A percentile compares a stretch with the other conserved stretches of the same genome.
Evolutionary conservation across 768 basidiomycete genomes (phyloP).

Genomic region (Thelephora ganbajun): DNA sequence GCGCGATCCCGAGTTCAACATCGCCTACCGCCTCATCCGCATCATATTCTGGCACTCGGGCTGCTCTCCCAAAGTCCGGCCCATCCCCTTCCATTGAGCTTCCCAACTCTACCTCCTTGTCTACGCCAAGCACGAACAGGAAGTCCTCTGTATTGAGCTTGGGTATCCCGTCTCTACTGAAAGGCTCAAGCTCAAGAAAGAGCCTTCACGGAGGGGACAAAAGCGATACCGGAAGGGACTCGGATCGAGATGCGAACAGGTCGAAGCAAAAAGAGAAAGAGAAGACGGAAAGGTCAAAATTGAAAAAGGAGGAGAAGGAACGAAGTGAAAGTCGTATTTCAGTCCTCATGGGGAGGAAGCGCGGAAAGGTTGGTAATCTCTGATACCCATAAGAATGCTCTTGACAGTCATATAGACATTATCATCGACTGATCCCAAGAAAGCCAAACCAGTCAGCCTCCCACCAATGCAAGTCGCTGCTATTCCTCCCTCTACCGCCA

Average conservation of each 20-base stretch:
- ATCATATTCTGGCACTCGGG: conserved; percentile 14
- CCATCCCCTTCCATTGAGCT: conserved; percentile 39
- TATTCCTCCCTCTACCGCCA: conserved; percentile 66
- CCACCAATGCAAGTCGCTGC: conserved; percentile 89
- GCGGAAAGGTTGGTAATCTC: conserved; percentile 63
- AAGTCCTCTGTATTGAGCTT: conserved; percentile 76
- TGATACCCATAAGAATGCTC: conserved; percentile 1
- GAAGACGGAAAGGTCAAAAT: conserved; percentile 43
- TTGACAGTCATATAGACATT: conserved; percentile 43
- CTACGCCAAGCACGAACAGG: conserved; percentile 49
- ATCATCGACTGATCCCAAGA: conserved; percentile 72
- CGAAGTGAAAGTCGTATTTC: conserved; percentile 86
- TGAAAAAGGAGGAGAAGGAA: conserved; percentile 70
- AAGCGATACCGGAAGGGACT: conserved; percentile 15
- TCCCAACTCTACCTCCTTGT: conserved; percentile 34
- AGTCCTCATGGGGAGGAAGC: conserved; percentile 73
- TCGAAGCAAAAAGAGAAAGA: conserved; percentile 34
- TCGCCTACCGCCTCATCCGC: conserved; percentile 32
- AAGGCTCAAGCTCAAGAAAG: conserved; percentile 69
- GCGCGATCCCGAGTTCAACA: conserved; percentile 16
- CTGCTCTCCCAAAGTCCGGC: conserved; percentile 27
- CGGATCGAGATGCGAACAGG: conserved; percentile 14
- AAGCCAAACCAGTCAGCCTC: conserved; percentile 49
- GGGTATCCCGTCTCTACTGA: conserved; percentile 69
- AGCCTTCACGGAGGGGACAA: conserved; percentile 52